phyloP scores from a whole-genome alignment of 2,329 filamentous ascomycete species.

The Dothistroma pini region DNA sequence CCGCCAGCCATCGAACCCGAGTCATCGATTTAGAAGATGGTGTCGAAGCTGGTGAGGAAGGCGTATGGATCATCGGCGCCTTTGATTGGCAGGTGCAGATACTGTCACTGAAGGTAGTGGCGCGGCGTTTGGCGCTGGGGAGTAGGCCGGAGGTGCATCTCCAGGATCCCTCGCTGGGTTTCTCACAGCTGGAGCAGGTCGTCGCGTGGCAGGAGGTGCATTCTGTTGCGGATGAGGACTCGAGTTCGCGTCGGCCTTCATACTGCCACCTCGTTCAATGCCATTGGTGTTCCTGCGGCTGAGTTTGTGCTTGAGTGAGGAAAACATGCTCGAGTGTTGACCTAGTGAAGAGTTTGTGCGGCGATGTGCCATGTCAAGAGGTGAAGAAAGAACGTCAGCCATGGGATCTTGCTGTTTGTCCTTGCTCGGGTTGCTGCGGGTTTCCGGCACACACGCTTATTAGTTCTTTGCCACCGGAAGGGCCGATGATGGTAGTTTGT shows the following conservation, averaged over 20 bases:
- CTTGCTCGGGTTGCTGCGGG: neutral
- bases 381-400: slow-evolving; percentile 3
- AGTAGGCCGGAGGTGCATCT: slow-evolving; percentile 39
- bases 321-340: slow-evolving; percentile 19
- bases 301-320: slow-evolving; percentile 24
- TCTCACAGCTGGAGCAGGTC: slow-evolving; percentile 14
- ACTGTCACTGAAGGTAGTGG: slow-evolving; percentile 16
- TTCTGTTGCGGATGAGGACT: slow-evolving; percentile 21
- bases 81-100: slow-evolving; percentile 26
- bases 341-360: slow-evolving; percentile 21
- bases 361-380: slow-evolving; percentile 11
- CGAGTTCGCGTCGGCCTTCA: slow-evolving; percentile 13
- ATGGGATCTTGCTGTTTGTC: slow-evolving; percentile 4
- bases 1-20: slow-evolving; percentile 77
- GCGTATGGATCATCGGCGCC: slow-evolving; percentile 63
- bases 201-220: slow-evolving; percentile 20
- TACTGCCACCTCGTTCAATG: slow-evolving; percentile 6
- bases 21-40: slow-evolving; percentile 87
- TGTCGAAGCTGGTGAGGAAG: slow-evolving; percentile 79
- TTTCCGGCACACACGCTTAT: neutral
- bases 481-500: neutral
- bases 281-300: slow-evolving; percentile 14
- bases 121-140: slow-evolving; percentile 42
- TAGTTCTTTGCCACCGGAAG: neutral
- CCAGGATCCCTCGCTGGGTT: slow-evolving; percentile 11